Evolutionary conservation across 352 stramenopile genomes (phyloP).

Genomic region (Pythium biforme): DNA sequence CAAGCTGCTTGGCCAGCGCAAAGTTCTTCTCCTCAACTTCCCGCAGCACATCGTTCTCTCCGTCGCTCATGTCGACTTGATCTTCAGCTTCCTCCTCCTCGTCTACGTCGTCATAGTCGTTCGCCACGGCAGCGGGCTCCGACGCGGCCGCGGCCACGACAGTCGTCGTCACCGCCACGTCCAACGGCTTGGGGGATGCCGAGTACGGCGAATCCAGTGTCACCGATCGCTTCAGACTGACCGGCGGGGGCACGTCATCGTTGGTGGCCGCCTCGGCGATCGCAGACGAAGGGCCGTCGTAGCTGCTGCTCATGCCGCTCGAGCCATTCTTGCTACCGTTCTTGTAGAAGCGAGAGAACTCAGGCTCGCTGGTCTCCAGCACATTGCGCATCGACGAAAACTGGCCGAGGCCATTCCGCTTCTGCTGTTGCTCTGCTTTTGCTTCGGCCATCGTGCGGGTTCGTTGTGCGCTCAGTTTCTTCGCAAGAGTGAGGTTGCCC

Average conservation of each 20-base stretch:
- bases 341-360: slow-evolving; percentile 28
- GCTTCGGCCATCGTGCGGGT: slow-evolving; percentile 68
- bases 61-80: slow-evolving; percentile 67
- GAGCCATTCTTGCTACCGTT: slow-evolving; percentile 28
- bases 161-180: not conserved
- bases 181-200: slow-evolving; percentile 13
- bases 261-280: slow-evolving; percentile 17
- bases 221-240: slow-evolving; percentile 31
- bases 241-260: slow-evolving; percentile 25
- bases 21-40: slow-evolving; percentile 86
- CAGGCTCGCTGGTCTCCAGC: slow-evolving; percentile 20
- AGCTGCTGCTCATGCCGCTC: slow-evolving; percentile 24
- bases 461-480: slow-evolving; percentile 79
- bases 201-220: slow-evolving; percentile 23
- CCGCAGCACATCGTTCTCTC: slow-evolving; percentile 64
- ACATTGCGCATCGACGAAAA: slow-evolving; percentile 50
- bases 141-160: slow-evolving; percentile 7
- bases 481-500: slow-evolving; percentile 68
- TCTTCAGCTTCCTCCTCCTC: slow-evolving; percentile 81
- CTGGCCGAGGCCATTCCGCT: slow-evolving; percentile 30
- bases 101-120: slow-evolving; percentile 81
- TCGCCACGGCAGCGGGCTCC: slow-evolving; percentile 19
- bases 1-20: slow-evolving; percentile 75
- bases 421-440: slow-evolving; percentile 34
- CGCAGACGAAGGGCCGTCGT: slow-evolving; percentile 29